These are phyloP conservation scores for Clarireedia monteithiana DNA, from an alignment of 2,329 filamentous ascomycete species.

Conservation along the genomic window DNA sequence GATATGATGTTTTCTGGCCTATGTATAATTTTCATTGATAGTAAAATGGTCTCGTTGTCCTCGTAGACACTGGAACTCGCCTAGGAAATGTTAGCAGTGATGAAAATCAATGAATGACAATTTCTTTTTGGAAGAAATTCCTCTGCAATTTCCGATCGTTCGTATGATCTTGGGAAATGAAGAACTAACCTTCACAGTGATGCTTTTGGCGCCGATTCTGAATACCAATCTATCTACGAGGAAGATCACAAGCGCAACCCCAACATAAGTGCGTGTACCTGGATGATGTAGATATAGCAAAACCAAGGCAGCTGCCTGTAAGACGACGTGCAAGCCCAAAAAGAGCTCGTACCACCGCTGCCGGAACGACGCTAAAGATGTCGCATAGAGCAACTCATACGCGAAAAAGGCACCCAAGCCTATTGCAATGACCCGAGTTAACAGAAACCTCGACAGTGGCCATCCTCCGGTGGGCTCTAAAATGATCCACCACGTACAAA, in stretches of 20 bases:
- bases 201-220: constrained; percentile 44
- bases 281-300: constrained; percentile 54
- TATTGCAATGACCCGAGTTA: constrained; percentile 42
- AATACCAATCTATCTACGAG: constrained; percentile 37
- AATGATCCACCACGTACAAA: constrained; percentile 45
- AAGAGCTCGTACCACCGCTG: constrained; percentile 57
- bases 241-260: constrained; percentile 30
- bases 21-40: constrained; percentile 28
- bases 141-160: background rate
- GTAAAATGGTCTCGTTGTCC: constrained; percentile 47
- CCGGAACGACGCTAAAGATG: constrained; percentile 51
- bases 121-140: background rate
- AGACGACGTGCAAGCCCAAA: constrained; percentile 47
- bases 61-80: constrained; percentile 41
- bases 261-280: constrained; percentile 44
- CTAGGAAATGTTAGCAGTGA: background rate
- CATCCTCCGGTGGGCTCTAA: constrained; percentile 44
- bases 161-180: background rate
- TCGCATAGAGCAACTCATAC: constrained; percentile 56
- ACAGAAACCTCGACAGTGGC: constrained; percentile 41
- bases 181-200: constrained; percentile 35
- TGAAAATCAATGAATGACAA: background rate
- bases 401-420: constrained; percentile 47
- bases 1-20: constrained; percentile 4
- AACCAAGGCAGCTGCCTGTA: constrained; percentile 46